Percentiles rank a stretch among this genome's conserved stretches.
Evolutionary conservation across 2,329 filamentous ascomycete genomes (phyloP).

Genomic region (Pyricularia sp.): DNA sequence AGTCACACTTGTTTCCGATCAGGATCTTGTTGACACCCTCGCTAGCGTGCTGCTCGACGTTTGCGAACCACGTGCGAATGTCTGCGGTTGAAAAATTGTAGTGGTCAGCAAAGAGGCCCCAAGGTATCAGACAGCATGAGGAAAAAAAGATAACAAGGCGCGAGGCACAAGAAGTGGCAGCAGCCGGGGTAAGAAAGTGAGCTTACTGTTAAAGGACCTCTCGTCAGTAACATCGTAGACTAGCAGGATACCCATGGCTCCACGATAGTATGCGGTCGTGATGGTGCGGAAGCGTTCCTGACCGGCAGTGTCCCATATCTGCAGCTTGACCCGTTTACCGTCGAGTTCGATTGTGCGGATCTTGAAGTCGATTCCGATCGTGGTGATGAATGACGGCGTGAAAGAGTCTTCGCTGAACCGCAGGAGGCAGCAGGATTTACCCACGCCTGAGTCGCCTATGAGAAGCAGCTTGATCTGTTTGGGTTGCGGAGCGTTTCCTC

Average conservation of each 20-base stretch:
- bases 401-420: conserved; percentile 97
- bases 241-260: conserved; percentile 94
- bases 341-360: conserved; percentile 98
- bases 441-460: conserved; percentile 93
- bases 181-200: conserved; percentile 5
- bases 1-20: conserved; percentile 99
- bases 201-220: conserved; percentile 85
- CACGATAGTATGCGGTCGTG: conserved; percentile 96
- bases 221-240: conserved; percentile 99
- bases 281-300: conserved; percentile 98
- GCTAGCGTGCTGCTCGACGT: conserved; percentile 95
- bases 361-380: conserved; percentile 99
- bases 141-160: neutral
- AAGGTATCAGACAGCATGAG: conserved; percentile 5
- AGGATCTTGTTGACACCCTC: conserved; percentile 99
- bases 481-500: neutral
- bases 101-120: neutral
- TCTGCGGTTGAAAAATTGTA: conserved; percentile 42
- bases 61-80: conserved; percentile 98
- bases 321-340: conserved; percentile 96
- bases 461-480: conserved; percentile 87
- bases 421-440: conserved; percentile 93
- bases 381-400: conserved; percentile 96
- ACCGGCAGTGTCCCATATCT: conserved; percentile 99
- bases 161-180: conserved; percentile 3